Evolutionary conservation across 2,329 filamentous ascomycete species (phyloP), one percentile per base, ranked within the genome.

Genomic region (Shiraia sp.): DNA sequence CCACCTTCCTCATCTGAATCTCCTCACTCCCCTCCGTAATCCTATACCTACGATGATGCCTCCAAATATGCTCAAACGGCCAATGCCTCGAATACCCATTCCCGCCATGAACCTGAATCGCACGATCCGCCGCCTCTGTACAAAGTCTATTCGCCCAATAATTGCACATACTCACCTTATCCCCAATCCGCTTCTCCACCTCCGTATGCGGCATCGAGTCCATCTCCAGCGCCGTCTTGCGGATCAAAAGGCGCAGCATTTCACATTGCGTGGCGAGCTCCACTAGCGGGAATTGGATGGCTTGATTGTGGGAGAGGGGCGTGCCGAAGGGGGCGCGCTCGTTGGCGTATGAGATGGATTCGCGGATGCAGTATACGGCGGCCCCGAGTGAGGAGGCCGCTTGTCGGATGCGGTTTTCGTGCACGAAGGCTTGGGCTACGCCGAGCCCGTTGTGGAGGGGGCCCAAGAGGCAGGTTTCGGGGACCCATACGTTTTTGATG

Each of bases 1-100:
- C 81, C 8, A 85, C 75, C 65, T 83, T 83, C n/a, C 80, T 71
- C 76, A 84, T 84, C 65, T 85, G 81, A 36, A 85, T 82, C 69
- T 85, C 81, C 59, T 85, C 82, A 40, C 79, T 80, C 0, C 81
- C 81, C 59, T 85, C 82, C 0, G 81, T 85, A 48, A 85, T 85
- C 25, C 81, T 67, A 55, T 85, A 85, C 16, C 80, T 70, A 28
- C 82, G 68, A 61, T 84, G 82, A 66, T 85, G 81, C 36, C 81
- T 72, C 77, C 82, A 84, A 35, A 85, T 84, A 51, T 85, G 81
- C 65, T 85, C 81, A 53, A 85, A 85, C 1, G 79, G 79, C 47
- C 75, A 74, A 45, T 82, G 78, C 26, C 80, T 68, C 28, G 74
- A 78, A 57, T 83, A 83, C 1, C 80, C 80, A 55, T 79, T 77